These are phyloP conservation scores for Amaranthus hypochondriacus DNA, from an alignment of 148 eudicot species.

Conservation along the genomic window DNA sequence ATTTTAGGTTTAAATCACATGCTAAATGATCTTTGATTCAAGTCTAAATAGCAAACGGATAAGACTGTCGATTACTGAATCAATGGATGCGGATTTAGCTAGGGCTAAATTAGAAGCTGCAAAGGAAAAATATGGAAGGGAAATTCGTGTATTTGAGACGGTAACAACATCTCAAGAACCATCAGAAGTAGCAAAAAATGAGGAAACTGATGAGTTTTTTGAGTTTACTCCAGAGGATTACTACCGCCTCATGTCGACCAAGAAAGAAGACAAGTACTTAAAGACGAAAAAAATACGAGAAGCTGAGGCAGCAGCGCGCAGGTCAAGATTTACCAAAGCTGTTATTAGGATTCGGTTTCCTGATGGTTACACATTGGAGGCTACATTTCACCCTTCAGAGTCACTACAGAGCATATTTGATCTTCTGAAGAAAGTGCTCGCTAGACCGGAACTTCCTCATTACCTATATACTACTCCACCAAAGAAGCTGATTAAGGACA, in stretches of 20 bases:
- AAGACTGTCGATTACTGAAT: slow-evolving; percentile 23
- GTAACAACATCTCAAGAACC: slow-evolving; percentile 36
- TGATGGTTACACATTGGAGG: slow-evolving; percentile 69
- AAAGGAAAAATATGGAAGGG: slow-evolving; percentile 65
- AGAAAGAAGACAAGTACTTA: slow-evolving; percentile 70
- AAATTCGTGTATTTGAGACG: slow-evolving; percentile 68
- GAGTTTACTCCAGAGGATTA: slow-evolving; percentile 81
- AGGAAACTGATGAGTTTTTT: slow-evolving; percentile 70
- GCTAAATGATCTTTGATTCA: slow-evolving; percentile 36
- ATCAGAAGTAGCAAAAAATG: slow-evolving; percentile 34
- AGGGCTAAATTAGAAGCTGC: slow-evolving; percentile 58
- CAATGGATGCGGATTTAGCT: slow-evolving; percentile 25
- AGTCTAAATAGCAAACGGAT: slow-evolving; percentile 31
- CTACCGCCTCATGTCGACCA: slow-evolving; percentile 45
- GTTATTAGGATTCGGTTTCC: slow-evolving; percentile 77
- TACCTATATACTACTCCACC: slow-evolving; percentile 90
- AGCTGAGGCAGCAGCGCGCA: slow-evolving; percentile 73
- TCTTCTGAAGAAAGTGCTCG: slow-evolving; percentile 59
- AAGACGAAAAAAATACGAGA: slow-evolving; percentile 83
- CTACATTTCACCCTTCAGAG: slow-evolving; percentile 78
- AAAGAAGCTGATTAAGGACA: slow-evolving; percentile 65
- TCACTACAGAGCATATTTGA: slow-evolving; percentile 60
- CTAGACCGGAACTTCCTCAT: slow-evolving; percentile 66
- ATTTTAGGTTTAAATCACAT: slow-evolving; percentile 25
- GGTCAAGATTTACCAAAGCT: slow-evolving; percentile 61